Conservation (phyloP, 805 yeast genomes). For the Zygoascus tannicola region DNA sequence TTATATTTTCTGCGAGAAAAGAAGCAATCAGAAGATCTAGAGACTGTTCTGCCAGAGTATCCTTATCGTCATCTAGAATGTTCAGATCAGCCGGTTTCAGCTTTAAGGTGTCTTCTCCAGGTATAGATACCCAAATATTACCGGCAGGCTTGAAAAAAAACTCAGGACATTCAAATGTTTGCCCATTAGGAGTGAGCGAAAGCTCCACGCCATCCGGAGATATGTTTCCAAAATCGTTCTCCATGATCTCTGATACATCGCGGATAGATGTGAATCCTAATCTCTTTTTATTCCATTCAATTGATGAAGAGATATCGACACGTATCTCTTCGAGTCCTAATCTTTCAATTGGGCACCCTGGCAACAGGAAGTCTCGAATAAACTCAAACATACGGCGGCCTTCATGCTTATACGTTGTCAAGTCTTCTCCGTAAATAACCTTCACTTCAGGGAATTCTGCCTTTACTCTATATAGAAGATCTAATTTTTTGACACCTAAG, state of each 20-base stretch:
- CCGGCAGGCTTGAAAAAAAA: constrained; percentile 2
- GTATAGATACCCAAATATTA: not conserved
- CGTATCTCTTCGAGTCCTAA: constrained; percentile 29
- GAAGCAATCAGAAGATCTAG: constrained; percentile 22
- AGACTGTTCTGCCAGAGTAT: not conserved
- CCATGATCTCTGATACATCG: constrained; percentile 15
- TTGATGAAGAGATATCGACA: constrained; percentile 19
- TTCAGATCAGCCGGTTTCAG: not conserved
- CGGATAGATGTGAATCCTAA: constrained; percentile 9
- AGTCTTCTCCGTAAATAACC: constrained; percentile 25
- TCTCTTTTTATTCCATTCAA: constrained; percentile 9
- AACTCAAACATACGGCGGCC: constrained; percentile 22
- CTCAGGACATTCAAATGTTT: constrained; percentile 1
- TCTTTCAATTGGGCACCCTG: constrained; percentile 22
- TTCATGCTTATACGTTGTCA: constrained; percentile 23
- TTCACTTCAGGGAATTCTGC: constrained; percentile 19
- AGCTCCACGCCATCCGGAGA: not conserved
- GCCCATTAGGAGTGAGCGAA: not conserved
- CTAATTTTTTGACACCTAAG: constrained; percentile 24
- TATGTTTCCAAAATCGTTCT: constrained; percentile 7
- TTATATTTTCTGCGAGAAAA: constrained; percentile 20
- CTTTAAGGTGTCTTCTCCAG: constrained; percentile 1
- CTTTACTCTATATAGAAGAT: constrained; percentile 11
- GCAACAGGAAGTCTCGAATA: constrained; percentile 14
- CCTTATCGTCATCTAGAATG: not conserved